Conservation (phyloP, 345 rosid genomes). For the Conringia planisiliqua region DNA sequence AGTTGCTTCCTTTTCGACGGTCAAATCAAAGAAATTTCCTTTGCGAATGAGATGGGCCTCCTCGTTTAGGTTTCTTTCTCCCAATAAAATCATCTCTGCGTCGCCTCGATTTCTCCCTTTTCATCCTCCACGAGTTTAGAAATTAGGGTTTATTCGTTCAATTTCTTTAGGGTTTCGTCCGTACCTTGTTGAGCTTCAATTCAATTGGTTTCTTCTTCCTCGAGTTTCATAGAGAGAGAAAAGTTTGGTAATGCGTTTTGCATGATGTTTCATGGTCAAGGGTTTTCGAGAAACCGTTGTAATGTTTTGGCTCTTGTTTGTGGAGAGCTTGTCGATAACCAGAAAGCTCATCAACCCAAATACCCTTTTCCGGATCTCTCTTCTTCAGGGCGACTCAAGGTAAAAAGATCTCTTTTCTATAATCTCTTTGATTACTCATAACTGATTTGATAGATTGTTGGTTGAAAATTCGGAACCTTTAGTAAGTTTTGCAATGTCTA, state of each 20-base stretch:
- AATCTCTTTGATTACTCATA: constrained; percentile 1
- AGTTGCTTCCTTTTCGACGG: constrained; percentile 23
- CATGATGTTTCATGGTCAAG: constrained; percentile 95
- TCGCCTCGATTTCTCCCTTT: constrained; percentile 10
- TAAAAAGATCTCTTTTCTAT: constrained; percentile 4
- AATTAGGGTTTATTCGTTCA: constrained; percentile 17
- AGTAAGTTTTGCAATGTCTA: constrained; percentile 1
- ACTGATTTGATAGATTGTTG: neutral
- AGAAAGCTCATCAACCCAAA: constrained; percentile 49
- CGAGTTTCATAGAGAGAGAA: neutral
- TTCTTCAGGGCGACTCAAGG: constrained; percentile 92
- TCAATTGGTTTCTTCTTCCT: neutral
- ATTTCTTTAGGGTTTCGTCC: constrained; percentile 5
- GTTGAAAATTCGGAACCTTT: neutral
- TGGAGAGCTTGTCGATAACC: constrained; percentile 50
- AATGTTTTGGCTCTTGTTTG: constrained; percentile 72
- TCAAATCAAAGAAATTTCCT: constrained; percentile 7
- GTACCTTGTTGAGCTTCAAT: neutral
- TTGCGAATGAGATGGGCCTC: constrained; percentile 20
- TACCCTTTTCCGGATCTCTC: constrained; percentile 82
- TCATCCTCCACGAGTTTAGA: constrained; percentile 3
- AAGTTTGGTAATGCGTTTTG: constrained; percentile 49
- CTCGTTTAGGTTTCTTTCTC: neutral
- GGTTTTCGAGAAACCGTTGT: constrained; percentile 86
- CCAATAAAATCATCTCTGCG: constrained; percentile 18